These are phyloP conservation scores for Anthostomella pinea DNA, from an alignment of 2,329 filamentous ascomycete species.

Conservation along the genomic window DNA sequence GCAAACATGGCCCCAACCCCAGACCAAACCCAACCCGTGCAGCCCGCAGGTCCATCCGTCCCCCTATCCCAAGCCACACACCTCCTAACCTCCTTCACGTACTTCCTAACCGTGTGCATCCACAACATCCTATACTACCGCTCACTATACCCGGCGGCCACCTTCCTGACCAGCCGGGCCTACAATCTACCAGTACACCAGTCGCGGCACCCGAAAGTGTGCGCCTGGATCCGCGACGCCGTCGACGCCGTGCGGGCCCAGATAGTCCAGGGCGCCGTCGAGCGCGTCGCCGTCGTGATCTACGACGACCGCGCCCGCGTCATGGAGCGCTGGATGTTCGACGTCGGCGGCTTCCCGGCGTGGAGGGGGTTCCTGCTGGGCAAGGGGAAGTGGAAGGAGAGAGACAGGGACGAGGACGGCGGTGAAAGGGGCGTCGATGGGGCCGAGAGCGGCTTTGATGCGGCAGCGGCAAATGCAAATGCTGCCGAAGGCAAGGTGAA, in stretches of 20 bases:
- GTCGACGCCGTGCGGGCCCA: constrained; percentile 69
- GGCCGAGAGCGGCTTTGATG: not conserved
- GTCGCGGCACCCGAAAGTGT: constrained; percentile 81
- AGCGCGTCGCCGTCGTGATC: constrained; percentile 48
- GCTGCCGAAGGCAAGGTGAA: constrained; percentile 34
- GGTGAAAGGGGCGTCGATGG: constrained; percentile 4
- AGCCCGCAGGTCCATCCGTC: constrained; percentile 24
- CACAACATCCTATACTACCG: constrained; percentile 87
- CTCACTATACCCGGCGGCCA: constrained; percentile 69
- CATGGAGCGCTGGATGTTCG: constrained; percentile 62
- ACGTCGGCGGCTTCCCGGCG: constrained; percentile 50
- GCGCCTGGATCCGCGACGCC: constrained; percentile 81
- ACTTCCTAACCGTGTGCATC: constrained; percentile 78
- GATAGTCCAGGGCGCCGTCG: constrained; percentile 55
- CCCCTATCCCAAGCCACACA: constrained; percentile 43
- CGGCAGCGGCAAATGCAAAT: constrained; percentile 1
- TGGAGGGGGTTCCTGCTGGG: constrained; percentile 36
- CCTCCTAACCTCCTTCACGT: constrained; percentile 68
- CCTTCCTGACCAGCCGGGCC: constrained; percentile 76
- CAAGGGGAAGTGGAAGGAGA: constrained; percentile 20
- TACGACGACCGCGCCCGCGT: constrained; percentile 38
- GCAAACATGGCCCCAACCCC: constrained; percentile 15
- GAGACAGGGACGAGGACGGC: constrained; percentile 14
- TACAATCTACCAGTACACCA: constrained; percentile 85
- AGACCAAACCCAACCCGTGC: too few species aligned